A percentile compares a stretch with the other conserved stretches of the same genome.
These are phyloP conservation scores for Saturnispora diversa DNA, from an alignment of 805 yeast genomes.

Conservation along the genomic window DNA sequence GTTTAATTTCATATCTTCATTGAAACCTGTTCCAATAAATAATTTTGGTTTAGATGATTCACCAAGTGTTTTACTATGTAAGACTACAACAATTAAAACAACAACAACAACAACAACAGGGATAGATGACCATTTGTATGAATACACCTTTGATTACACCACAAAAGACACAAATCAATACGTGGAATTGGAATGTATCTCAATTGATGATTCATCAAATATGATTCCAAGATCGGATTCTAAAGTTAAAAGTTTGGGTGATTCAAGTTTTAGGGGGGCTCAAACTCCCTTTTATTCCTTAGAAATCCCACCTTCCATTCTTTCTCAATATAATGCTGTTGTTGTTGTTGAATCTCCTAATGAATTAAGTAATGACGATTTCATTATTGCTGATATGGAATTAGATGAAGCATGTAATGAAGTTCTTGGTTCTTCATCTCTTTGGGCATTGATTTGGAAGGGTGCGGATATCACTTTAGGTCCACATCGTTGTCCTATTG, in stretches of 20 bases:
- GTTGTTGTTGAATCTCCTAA: slow-evolving; percentile 36
- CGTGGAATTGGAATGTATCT: slow-evolving; percentile 39
- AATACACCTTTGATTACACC: slow-evolving; percentile 32
- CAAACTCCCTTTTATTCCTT: slow-evolving; percentile 42
- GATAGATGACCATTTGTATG: slow-evolving; percentile 11
- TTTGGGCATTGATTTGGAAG: slow-evolving; percentile 32
- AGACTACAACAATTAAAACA: slow-evolving; percentile 20
- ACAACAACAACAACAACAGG: slow-evolving; percentile 14
- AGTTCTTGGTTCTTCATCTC: slow-evolving; percentile 26
- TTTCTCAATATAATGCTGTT: slow-evolving; percentile 42
- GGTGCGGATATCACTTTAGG: slow-evolving; percentile 37
- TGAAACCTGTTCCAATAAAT: slow-evolving; percentile 19
- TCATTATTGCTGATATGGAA: slow-evolving; percentile 34
- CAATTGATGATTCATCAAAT: slow-evolving; percentile 32
- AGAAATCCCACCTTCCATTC: slow-evolving; percentile 32
- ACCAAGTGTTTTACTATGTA: slow-evolving; percentile 27
- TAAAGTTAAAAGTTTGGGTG: slow-evolving; percentile 32
- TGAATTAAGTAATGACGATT: slow-evolving; percentile 19
- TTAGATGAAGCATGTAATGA: slow-evolving; percentile 20
- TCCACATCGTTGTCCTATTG: slow-evolving; percentile 35
- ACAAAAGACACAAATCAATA: slow-evolving; percentile 30
- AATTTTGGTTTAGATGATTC: slow-evolving; percentile 18
- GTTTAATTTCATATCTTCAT: slow-evolving; percentile 27
- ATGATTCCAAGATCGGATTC: slow-evolving; percentile 45
- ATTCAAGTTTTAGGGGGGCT: slow-evolving; percentile 51